A percentile compares a stretch with the other conserved stretches of the same genome.
Conservation (phyloP, 305 asterid species). For the Withania somnifera region DNA sequence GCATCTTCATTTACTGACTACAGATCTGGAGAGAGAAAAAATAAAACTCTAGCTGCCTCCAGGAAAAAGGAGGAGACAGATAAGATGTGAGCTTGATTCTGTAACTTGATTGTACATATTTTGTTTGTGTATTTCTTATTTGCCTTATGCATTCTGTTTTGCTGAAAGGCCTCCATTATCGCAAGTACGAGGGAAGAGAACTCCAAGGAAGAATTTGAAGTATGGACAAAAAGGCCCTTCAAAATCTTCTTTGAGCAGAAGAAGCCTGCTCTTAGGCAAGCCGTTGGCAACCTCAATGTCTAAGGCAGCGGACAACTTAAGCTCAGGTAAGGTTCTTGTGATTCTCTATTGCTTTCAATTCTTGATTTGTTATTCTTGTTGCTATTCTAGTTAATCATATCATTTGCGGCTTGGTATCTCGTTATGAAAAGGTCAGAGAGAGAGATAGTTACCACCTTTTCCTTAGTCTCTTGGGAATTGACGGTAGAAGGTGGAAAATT, state of each 20-base stretch:
- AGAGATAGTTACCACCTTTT: background rate
- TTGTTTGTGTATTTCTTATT: slow-evolving; percentile 7
- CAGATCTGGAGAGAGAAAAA: slow-evolving; percentile 59
- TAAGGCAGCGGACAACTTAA: slow-evolving; percentile 21
- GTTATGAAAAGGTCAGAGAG: background rate
- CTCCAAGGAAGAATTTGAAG: slow-evolving; percentile 62
- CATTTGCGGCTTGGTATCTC: background rate
- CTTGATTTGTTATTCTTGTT: background rate
- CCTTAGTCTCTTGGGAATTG: background rate
- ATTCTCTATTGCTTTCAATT: background rate
- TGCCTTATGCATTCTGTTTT: slow-evolving; percentile 20
- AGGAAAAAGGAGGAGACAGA: slow-evolving; percentile 28
- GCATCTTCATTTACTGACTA: background rate
- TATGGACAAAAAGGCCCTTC: slow-evolving; percentile 25
- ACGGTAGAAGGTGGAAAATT: background rate
- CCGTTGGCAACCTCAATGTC: slow-evolving; percentile 25
- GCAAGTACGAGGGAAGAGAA: slow-evolving; percentile 65
- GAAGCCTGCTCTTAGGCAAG: slow-evolving; percentile 25
- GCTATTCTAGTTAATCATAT: background rate
- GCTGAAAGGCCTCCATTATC: slow-evolving; percentile 57
- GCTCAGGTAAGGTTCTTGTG: slow-evolving; percentile 30
- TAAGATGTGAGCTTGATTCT: slow-evolving; percentile 46
- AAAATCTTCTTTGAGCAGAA: slow-evolving; percentile 36
- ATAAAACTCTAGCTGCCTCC: slow-evolving; percentile 33
- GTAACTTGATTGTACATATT: slow-evolving; percentile 1